These are phyloP conservation scores for Barnettozyma wickerhamii DNA, from an alignment of 805 yeast genomes.

Conservation along the genomic window DNA sequence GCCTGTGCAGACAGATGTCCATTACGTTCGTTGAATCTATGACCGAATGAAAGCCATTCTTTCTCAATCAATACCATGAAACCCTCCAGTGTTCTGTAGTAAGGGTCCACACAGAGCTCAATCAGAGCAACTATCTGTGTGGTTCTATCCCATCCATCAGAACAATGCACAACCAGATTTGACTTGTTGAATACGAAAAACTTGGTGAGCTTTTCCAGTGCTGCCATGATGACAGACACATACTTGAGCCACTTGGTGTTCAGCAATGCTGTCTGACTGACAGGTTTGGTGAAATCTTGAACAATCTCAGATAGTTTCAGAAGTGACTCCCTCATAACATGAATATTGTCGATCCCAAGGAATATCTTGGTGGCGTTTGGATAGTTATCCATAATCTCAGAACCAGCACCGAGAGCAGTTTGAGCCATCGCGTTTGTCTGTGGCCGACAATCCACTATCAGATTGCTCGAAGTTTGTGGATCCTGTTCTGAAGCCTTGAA, in stretches of 20 bases:
- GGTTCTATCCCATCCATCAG: constrained; percentile 99
- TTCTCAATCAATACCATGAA: constrained; percentile 83
- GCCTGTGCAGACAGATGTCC: constrained; percentile 52
- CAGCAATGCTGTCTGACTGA: constrained; percentile 51
- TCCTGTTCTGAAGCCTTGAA: constrained; percentile 49
- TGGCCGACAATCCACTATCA: constrained; percentile 91
- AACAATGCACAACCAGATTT: constrained; percentile 85
- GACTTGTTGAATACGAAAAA: constrained; percentile 81
- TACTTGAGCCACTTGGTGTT: constrained; percentile 80
- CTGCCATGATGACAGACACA: constrained; percentile 59
- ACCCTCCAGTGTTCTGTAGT: constrained; percentile 82
- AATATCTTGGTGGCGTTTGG: constrained; percentile 66
- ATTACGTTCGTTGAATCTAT: constrained; percentile 76
- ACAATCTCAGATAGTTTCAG: constrained; percentile 58
- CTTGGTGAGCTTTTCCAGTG: constrained; percentile 73
- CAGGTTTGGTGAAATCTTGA: constrained; percentile 51
- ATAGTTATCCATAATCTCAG: constrained; percentile 89
- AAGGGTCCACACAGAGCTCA: constrained; percentile 87
- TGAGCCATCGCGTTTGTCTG: constrained; percentile 94
- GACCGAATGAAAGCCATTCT: constrained; percentile 96
- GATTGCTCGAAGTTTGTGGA: constrained; percentile 44
- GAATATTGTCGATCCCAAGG: constrained; percentile 91
- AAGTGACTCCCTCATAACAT: constrained; percentile 86
- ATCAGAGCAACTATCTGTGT: constrained; percentile 82
- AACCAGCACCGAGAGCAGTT: constrained; percentile 96